Conservation (phyloP, 495 filamentous ascomycete genomes). For the Hypoxylon trugodes region DNA sequence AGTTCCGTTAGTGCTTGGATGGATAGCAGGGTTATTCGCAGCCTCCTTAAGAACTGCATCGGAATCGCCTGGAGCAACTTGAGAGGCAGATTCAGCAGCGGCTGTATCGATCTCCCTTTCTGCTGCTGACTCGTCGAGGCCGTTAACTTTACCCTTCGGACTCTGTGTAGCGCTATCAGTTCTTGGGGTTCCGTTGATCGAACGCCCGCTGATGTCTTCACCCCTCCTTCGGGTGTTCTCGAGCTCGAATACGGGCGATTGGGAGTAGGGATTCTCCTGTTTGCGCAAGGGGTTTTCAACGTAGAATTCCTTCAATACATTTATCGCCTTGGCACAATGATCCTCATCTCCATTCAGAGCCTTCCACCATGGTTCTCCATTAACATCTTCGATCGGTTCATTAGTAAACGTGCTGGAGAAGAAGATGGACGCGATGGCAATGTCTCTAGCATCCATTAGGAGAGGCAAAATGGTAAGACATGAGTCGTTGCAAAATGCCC, state of each 20-base stretch:
- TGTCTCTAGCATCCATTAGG: conserved; percentile 76
- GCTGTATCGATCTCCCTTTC: conserved; percentile 43
- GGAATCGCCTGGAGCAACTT: conserved; percentile 51
- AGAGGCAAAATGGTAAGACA: conserved; percentile 84
- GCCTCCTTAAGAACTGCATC: conserved; percentile 57
- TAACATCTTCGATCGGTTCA: conserved; percentile 76
- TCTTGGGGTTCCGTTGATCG: conserved; percentile 46
- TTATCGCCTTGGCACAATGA: conserved; percentile 71
- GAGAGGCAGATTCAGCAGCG: conserved; percentile 45
- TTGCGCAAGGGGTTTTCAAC: conserved; percentile 68
- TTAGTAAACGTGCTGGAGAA: conserved; percentile 76
- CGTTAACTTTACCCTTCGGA: conserved; percentile 45
- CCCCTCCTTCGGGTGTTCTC: conserved; percentile 56
- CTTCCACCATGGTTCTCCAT: conserved; percentile 89
- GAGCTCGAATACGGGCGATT: conserved; percentile 55
- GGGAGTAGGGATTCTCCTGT: conserved; percentile 49
- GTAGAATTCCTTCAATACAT: conserved; percentile 78
- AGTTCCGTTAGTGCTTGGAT: conserved; percentile 45
- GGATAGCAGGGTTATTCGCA: conserved; percentile 54
- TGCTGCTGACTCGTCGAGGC: conserved; percentile 43
- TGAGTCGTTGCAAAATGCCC: conserved; percentile 92
- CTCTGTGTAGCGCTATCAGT: conserved; percentile 52
- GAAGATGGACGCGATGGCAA: conserved; percentile 87
- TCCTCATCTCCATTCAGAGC: conserved; percentile 67
- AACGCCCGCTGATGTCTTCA: conserved; percentile 48